Conservation (phyloP, 345 rosid species). For the Syzygium grande region DNA sequence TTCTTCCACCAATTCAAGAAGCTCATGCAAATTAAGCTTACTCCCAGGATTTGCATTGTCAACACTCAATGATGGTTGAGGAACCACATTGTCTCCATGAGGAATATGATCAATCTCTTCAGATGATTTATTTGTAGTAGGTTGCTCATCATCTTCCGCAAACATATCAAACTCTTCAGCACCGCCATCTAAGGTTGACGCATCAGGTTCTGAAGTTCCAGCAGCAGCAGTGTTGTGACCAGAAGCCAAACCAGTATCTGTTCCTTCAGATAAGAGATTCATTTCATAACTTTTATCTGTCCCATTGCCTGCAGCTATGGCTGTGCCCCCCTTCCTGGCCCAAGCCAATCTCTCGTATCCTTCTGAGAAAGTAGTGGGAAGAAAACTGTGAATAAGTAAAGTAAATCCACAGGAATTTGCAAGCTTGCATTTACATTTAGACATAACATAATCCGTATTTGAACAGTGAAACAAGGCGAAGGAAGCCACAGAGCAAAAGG, state of each 20-base stretch:
- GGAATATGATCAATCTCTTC: constrained; percentile 12
- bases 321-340: constrained; percentile 35
- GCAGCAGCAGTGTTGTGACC: constrained; percentile 6
- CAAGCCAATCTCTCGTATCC: constrained; percentile 70
- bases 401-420: background rate
- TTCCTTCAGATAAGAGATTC: constrained; percentile 6
- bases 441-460: background rate
- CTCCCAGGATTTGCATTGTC: constrained; percentile 19
- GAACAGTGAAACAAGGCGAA: background rate
- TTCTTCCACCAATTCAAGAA: background rate
- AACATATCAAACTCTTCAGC: constrained; percentile 67
- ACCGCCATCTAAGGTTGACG: constrained; percentile 11
- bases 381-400: background rate
- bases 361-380: constrained; percentile 29
- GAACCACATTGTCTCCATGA: constrained; percentile 12
- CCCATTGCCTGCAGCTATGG: constrained; percentile 3
- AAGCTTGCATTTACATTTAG: background rate
- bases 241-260: constrained; percentile 18
- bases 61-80: constrained; percentile 22
- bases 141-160: constrained; percentile 63
- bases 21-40: constrained; percentile 7
- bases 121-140: constrained; percentile 24
- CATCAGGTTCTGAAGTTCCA: constrained; percentile 18
- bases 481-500: background rate
- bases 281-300: constrained; percentile 1